Conservation (phyloP, 169 alveolate species). For the Eimeria praecox region DNA sequence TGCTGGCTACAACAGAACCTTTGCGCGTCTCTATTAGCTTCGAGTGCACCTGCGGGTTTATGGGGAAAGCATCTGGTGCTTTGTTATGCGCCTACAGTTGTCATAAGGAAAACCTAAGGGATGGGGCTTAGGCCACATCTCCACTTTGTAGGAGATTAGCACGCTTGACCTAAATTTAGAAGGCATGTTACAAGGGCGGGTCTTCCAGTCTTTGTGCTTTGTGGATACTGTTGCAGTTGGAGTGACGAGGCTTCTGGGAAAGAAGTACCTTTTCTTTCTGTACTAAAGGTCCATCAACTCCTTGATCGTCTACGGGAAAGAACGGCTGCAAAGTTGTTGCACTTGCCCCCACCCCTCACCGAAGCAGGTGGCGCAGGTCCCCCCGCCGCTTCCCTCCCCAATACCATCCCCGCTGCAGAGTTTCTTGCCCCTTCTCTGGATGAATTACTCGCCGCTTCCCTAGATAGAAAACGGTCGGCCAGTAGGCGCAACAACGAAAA, state of each 20-base stretch:
- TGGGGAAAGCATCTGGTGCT: not conserved
- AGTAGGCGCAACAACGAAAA: not conserved
- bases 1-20: not conserved
- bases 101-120: not conserved
- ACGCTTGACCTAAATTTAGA: not conserved
- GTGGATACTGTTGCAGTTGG: slow-evolving; percentile 71
- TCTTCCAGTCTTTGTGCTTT: not conserved
- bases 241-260: slow-evolving; percentile 70
- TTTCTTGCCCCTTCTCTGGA: slow-evolving; percentile 57
- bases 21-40: not conserved
- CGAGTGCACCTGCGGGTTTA: not conserved
- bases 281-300: slow-evolving; percentile 74
- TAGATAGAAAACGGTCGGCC: not conserved
- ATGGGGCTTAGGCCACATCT: not conserved
- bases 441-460: slow-evolving; percentile 24
- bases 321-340: slow-evolving; percentile 80
- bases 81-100: not conserved
- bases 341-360: slow-evolving; percentile 77
- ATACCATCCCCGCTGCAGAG: slow-evolving; percentile 72
- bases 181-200: not conserved
- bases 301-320: slow-evolving; percentile 77
- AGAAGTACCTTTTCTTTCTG: slow-evolving; percentile 62
- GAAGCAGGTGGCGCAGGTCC: slow-evolving; percentile 43
- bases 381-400: slow-evolving; percentile 59
- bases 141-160: not conserved